Conservation (phyloP, 2,329 filamentous ascomycete genomes). For the Cladosporium sp. region DNA sequence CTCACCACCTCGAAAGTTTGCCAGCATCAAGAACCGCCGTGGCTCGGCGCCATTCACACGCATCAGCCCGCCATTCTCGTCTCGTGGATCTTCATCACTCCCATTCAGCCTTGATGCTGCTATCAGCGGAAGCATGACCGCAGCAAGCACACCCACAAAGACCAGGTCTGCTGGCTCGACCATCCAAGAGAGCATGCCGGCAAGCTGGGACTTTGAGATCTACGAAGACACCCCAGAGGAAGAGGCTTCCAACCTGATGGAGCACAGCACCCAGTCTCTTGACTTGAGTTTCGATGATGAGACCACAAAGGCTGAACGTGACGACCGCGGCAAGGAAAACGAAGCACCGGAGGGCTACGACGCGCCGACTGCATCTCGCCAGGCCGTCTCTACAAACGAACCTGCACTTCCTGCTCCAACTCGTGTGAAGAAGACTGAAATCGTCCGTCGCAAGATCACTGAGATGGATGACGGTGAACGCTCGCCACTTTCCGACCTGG, state of each 20-base stretch:
- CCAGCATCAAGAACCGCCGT: constrained; percentile 65
- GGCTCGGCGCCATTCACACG: constrained; percentile 65
- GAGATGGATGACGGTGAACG: constrained; percentile 40
- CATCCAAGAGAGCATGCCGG: constrained; percentile 59
- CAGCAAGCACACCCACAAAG: constrained; percentile 40
- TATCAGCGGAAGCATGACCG: constrained; percentile 71
- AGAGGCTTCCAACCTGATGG: constrained; percentile 87
- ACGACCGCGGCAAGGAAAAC: constrained; percentile 82
- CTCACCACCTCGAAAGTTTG: constrained; percentile 72
- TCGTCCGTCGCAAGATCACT: constrained; percentile 34
- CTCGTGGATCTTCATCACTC: constrained; percentile 46
- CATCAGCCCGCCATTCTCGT: constrained; percentile 68
- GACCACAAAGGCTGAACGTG: constrained; percentile 56
- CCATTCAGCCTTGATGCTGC: constrained; percentile 86
- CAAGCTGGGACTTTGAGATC: constrained; percentile 86
- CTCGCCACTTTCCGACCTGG: constrained; percentile 37
- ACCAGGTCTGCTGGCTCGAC: constrained; percentile 47
- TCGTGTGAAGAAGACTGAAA: constrained; percentile 29
- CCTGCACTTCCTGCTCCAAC: constrained; percentile 17
- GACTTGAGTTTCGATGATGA: constrained; percentile 92
- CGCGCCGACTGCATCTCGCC: constrained; percentile 29
- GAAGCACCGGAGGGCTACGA: constrained; percentile 65
- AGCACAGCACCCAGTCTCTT: constrained; percentile 82
- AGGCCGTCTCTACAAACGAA: constrained; percentile 15
- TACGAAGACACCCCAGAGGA: constrained; percentile 89